Evolutionary conservation across 768 basidiomycete genomes (phyloP), one percentile per base, ranked within the genome.

Genomic region (Collybia sordida): DNA sequence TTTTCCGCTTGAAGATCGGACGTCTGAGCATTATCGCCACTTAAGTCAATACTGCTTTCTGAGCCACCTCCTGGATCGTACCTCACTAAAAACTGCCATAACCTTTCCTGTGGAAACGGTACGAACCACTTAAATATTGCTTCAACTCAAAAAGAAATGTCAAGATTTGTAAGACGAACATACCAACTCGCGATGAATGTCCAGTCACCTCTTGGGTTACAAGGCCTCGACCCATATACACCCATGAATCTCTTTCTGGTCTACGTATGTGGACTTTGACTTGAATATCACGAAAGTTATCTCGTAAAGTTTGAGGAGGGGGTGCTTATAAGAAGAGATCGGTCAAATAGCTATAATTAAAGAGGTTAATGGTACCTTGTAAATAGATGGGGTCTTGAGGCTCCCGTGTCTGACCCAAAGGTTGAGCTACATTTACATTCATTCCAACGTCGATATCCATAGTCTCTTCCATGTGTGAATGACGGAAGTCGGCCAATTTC

Each of bases 231-330:
- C 90, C 90, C 43, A 91, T 77, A 58, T 92, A 93, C 22, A 81
- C 72, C 90, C 90, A 92, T 15, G 85, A 78, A 64, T 92, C 90
- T 61, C 73, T 81, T 48, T 90, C 90, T 28, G 90, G 85, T 57
- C 82, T 74, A 55, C 90, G 78, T 56, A 90, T 86, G 59, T 92
- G 90, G 17, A 93, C 88, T 64, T 92, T 91, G 51, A 92, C 90
- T 51, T 87, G 80, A 51, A 92, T 80, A 50, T 92, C 89, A 46
- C 85, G 82, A 61, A 89, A 87, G 48, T 65, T 73, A 59, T 86
- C 84, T 49, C 81, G 81, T 50, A 72, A 52, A 53, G 62, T 49
- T 24, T 58, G 59, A 18, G 55, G 59, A 23, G 59, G 54, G 46
- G 53, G 52, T 22, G 53, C 52, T 21, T 53, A 56, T 59, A 44